Conservation (phyloP, 1,284 basidiomycete species). For the Fistulinella cinereoalba region DNA sequence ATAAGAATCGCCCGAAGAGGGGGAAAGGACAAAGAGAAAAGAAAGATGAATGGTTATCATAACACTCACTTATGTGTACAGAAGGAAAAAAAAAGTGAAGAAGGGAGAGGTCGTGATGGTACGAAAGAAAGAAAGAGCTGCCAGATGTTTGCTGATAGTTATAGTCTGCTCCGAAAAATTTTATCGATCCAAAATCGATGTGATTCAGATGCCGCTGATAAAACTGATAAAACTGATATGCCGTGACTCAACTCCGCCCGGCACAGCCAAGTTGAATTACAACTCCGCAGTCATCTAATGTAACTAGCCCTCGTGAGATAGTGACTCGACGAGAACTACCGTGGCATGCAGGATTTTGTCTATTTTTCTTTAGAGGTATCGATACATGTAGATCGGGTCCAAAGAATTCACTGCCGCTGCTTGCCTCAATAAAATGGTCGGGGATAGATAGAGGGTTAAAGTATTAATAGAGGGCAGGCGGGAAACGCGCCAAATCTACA, state of each 20-base stretch:
- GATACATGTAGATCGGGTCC: no score
- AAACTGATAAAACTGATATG: slow-evolving; percentile 36
- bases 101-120: slow-evolving; percentile 49
- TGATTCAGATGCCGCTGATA: slow-evolving; percentile 45
- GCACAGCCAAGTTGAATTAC: slow-evolving; percentile 16
- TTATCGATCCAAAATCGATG: slow-evolving; percentile 58
- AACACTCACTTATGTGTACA: slow-evolving; percentile 47
- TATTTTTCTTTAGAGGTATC: no score
- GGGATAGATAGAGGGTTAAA: slow-evolving; percentile 22
- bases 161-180: slow-evolving; percentile 50
- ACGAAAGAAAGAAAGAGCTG: slow-evolving; percentile 43
- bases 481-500: slow-evolving; percentile 7
- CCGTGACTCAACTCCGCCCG: slow-evolving; percentile 30
- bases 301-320: no score
- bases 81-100: slow-evolving; percentile 36
- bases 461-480: not conserved
- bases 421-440: slow-evolving; percentile 8
- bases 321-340: no score
- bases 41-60: not conserved
- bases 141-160: slow-evolving; percentile 54
- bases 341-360: no score
- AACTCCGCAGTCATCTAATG: slow-evolving; percentile 13
- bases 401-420: slow-evolving; percentile 1
- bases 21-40: no score
- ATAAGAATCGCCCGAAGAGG: slow-evolving; percentile 2